phyloP scores from a whole-genome alignment of 164 flowering plant genomes.

The Sextonia rubra region DNA sequence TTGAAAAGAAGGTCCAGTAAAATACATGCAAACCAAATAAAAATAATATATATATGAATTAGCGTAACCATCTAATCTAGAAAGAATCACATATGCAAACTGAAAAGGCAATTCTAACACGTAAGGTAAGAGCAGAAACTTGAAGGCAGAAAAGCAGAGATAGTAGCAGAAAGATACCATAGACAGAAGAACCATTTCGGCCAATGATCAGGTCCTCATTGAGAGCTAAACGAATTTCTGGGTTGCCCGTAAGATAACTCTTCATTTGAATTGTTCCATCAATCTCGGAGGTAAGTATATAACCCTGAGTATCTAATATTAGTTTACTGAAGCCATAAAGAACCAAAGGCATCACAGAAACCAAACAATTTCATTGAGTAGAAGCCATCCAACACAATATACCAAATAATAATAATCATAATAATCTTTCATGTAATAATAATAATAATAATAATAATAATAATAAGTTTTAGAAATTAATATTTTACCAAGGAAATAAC shows the following conservation, averaged over 20 bases:
- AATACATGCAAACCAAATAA: not conserved
- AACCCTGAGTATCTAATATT: conserved; percentile 55
- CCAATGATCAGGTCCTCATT: conserved; percentile 88
- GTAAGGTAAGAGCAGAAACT: not conserved
- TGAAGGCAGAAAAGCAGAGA: not conserved
- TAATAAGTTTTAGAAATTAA: too few species aligned
- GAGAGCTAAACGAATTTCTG: conserved; percentile 88
- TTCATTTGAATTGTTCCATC: conserved; percentile 99
- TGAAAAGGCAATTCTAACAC: conserved; percentile 2
- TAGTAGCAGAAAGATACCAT: conserved; percentile 43
- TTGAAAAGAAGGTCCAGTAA: too few species aligned
- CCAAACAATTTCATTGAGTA: not conserved
- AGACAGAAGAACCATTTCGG: conserved; percentile 56
- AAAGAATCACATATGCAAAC: not conserved
- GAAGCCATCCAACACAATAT: not conserved
- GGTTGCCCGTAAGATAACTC: conserved; percentile 92
- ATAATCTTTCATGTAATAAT: too few species aligned
- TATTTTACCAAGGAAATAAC: too few species aligned
- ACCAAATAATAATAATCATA: not conserved
- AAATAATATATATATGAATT: not conserved
- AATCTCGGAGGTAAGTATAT: conserved; percentile 93
- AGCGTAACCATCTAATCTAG: not conserved
- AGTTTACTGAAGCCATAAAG: conserved; percentile 3
- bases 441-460: too few species aligned
- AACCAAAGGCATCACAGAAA: not conserved